Base-by-base conservation (phyloP, 192 early-diverging fungal genomes). In the Gaertneriomyces sp. region DNA sequence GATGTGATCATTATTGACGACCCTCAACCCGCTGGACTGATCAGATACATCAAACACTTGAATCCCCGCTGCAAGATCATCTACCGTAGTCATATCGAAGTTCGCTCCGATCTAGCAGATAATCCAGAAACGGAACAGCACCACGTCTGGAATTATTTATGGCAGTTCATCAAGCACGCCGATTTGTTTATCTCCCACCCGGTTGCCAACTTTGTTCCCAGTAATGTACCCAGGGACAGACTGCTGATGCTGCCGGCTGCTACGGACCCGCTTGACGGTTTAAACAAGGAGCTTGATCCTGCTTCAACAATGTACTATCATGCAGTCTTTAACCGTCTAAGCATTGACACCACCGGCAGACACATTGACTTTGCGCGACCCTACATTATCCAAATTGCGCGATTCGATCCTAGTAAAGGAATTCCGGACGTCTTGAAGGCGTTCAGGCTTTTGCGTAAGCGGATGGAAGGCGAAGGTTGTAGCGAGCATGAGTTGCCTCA, bases 1-100 rank as follows among this genome's bases (percentile, higher is more conserved):
- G 89, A 93, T 80, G 88, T 93, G 56, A 90, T 92, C 72, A 78
- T 93, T 45, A 93, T 93, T 76, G 91, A 93, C 44, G 91, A 93
- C 55, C 90, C 90, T 45, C 90, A 92, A 78, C 74, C 62, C 12
- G 83, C 74, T n/a, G 90, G 87, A 40, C 87, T 93, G 46, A 90
- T 93, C 64, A 89, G 90, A 45, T 73, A 80, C 47, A 90, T 93
- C 72, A 88, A 88, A 58, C 73, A 77, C 62, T 72, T 86, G 66
- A 86, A 89, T 50, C 88, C 88, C 4, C 63, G 63, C 4, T 84
- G 82, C 51, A 85, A 86, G 44, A 80, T 93, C 53, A 85, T 93
- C 51, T 93, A 85, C 79, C 84, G 91, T 54, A 89, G 86, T 63
- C 91, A 93, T 73, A 93, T 93, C 61, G 90, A 93, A 73, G 54